phyloP scores from a whole-genome alignment of 73 alveolate genomes.

The Paramecium octaurelia region DNA sequence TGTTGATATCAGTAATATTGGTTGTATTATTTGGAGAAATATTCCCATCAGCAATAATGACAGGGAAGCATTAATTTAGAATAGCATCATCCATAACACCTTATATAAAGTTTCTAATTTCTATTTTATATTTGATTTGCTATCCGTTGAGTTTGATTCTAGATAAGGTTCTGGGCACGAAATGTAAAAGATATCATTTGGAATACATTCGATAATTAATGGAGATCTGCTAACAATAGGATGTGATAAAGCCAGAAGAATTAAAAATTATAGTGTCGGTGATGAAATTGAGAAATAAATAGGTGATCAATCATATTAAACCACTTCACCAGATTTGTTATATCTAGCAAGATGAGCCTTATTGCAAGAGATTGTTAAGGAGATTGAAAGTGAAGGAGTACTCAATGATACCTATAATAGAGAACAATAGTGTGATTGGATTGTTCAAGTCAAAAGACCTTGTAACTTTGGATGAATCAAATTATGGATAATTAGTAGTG shows the following conservation, averaged over 20 bases:
- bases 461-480: neutral
- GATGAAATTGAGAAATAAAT: neutral
- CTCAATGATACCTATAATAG: neutral
- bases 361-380: neutral
- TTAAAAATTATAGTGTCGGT: neutral
- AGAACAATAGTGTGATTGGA: neutral
- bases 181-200: neutral
- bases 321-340: neutral
- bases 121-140: slow-evolving; percentile 56
- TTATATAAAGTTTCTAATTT: slow-evolving; percentile 64
- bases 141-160: slow-evolving; percentile 71
- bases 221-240: neutral
- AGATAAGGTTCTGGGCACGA: slow-evolving; percentile 66
- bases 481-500: neutral
- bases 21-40: slow-evolving; percentile 91
- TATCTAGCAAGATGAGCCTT: neutral
- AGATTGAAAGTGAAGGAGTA: neutral
- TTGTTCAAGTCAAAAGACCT: neutral
- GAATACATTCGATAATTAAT: neutral
- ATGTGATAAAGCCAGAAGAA: neutral
- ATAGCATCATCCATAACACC: slow-evolving; percentile 88
- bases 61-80: slow-evolving; percentile 88
- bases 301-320: neutral
- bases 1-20: slow-evolving; percentile 84
- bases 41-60: slow-evolving; percentile 93